A percentile compares a stretch with the other conserved stretches of the same genome.
Evolutionary conservation across 2,329 filamentous ascomycete species (phyloP).

Genomic region (Colletotrichum cereale): DNA sequence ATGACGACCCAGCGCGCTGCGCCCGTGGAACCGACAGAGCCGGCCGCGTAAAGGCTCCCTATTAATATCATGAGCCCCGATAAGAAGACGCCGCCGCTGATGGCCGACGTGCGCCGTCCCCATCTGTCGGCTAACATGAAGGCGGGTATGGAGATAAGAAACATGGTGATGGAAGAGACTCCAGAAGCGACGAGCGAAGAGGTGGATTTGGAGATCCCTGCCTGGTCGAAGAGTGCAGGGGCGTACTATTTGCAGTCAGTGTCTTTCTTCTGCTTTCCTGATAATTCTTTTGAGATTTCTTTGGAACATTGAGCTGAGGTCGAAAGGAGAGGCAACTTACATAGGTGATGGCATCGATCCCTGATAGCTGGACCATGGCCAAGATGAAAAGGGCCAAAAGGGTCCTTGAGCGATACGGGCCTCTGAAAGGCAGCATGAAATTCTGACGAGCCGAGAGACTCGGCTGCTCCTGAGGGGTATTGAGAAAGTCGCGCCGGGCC

Average conservation of each 20-base stretch:
- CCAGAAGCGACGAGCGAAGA: slow-evolving; percentile 70
- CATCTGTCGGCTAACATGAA: slow-evolving; percentile 68
- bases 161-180: slow-evolving; percentile 69
- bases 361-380: slow-evolving; percentile 70
- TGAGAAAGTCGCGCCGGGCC: slow-evolving; percentile 61
- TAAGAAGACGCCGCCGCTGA: slow-evolving; percentile 65
- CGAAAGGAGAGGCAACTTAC: slow-evolving; percentile 51
- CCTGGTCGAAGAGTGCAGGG: slow-evolving; percentile 69
- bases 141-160: slow-evolving; percentile 68
- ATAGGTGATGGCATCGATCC: slow-evolving; percentile 73
- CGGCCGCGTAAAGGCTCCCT: slow-evolving; percentile 63
- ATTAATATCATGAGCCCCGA: slow-evolving; percentile 66
- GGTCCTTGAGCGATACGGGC: slow-evolving; percentile 60
- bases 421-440: slow-evolving; percentile 50
- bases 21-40: slow-evolving; percentile 55
- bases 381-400: slow-evolving; percentile 68
- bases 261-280: neutral
- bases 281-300: neutral
- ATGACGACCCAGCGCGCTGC: slow-evolving; percentile 64
- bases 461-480: slow-evolving; percentile 43
- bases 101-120: slow-evolving; percentile 66
- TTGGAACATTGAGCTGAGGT: neutral
- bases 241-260: slow-evolving; percentile 61
- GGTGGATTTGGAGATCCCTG: slow-evolving; percentile 53
- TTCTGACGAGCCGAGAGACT: slow-evolving; percentile 50